Percentiles rank a stretch among this genome's conserved stretches.
These are phyloP conservation scores for Camellia japonica DNA, from an alignment of 148 eudicot species.

Conservation along the genomic window DNA sequence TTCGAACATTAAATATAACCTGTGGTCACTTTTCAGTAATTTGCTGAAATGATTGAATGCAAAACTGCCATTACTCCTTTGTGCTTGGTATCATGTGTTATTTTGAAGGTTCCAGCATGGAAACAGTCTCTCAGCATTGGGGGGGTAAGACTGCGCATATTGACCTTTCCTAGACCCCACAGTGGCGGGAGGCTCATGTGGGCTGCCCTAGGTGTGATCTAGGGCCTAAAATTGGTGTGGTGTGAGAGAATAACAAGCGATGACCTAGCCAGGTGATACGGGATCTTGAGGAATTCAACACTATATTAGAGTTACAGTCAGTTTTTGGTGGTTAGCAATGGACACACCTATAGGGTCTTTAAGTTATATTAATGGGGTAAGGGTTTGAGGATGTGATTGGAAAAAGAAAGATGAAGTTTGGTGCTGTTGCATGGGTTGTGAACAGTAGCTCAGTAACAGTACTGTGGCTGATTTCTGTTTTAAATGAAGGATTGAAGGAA, in stretches of 20 bases:
- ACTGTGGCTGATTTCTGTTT: no score
- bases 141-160: no score
- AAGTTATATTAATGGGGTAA: no score
- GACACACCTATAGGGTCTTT: neutral
- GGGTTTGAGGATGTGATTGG: no score
- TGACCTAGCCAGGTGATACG: slow-evolving; percentile 4
- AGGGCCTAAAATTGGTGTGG: neutral
- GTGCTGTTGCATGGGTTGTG: no score
- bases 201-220: neutral
- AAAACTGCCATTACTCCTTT: neutral
- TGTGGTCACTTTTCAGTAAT: neutral
- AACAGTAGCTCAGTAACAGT: no score
- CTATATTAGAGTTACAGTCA: neutral
- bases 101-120: neutral
- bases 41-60: slow-evolving; percentile 1
- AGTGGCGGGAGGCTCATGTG: no score
- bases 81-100: neutral
- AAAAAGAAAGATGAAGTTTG: no score
- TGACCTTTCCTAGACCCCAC: no score
- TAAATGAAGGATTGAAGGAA: no score
- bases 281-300: neutral
- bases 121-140: no score
- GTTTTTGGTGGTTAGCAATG: neutral
- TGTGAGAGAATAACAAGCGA: neutral
- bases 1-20: neutral